Percentiles rank a stretch among this genome's conserved stretches.
Evolutionary conservation across 306 rosid genomes (phyloP).

Genomic region (Carpinus fangiana): DNA sequence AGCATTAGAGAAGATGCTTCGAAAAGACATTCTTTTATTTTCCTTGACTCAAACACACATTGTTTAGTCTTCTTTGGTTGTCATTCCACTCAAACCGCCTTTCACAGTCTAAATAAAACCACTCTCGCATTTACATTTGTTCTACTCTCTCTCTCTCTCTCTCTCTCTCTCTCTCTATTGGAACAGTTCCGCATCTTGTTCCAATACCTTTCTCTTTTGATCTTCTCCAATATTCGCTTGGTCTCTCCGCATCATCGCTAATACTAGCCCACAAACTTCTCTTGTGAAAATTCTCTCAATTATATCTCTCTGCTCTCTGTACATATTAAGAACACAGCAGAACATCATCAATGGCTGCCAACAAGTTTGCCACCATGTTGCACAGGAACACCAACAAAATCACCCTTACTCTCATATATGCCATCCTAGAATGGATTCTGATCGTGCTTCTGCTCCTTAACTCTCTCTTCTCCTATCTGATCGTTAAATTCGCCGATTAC

Average conservation of each 20-base stretch:
- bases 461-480: slow-evolving; percentile 77
- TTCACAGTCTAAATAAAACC: slow-evolving; percentile 49
- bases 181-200: slow-evolving; percentile 37
- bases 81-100: slow-evolving; percentile 44
- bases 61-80: slow-evolving; percentile 41
- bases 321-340: slow-evolving; percentile 47
- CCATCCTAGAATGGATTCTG: slow-evolving; percentile 84
- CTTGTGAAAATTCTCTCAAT: slow-evolving; percentile 14
- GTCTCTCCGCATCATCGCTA: background rate
- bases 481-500: slow-evolving; percentile 72
- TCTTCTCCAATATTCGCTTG: slow-evolving; percentile 21
- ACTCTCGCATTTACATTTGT: slow-evolving; percentile 30
- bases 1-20: slow-evolving; percentile 16
- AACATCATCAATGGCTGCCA: slow-evolving; percentile 79
- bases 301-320: slow-evolving; percentile 52
- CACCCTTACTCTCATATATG: slow-evolving; percentile 76
- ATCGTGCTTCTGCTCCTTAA: slow-evolving; percentile 76
- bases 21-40: slow-evolving; percentile 47
- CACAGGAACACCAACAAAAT: slow-evolving; percentile 81
- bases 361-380: slow-evolving; percentile 86
- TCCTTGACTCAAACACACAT: slow-evolving; percentile 35
- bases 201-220: slow-evolving; percentile 27
- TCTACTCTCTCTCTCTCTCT: slow-evolving; percentile 31
- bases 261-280: slow-evolving; percentile 11
- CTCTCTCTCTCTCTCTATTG: slow-evolving; percentile 20